Percentiles rank a stretch among this genome's conserved stretches.
Conservation (phyloP, 2,329 filamentous ascomycete species). For the Colletotrichum sidae region DNA sequence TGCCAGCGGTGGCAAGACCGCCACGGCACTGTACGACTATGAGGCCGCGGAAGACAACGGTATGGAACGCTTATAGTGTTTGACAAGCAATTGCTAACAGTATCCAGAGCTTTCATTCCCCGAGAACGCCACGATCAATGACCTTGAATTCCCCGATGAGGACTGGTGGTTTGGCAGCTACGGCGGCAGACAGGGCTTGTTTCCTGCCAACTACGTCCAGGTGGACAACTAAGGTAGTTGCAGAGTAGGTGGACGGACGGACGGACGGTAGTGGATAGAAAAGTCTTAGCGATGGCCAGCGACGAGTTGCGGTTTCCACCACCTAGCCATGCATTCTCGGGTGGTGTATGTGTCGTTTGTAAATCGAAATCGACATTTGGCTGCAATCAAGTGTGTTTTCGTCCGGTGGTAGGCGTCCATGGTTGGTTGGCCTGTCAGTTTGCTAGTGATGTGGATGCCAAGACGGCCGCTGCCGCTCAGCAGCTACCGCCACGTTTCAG, state of each 20-base stretch:
- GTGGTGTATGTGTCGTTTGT: constrained; percentile 8
- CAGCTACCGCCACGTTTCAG: no score
- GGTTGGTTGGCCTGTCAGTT: no score
- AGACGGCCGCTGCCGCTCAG: no score
- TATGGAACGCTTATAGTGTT: constrained; percentile 52
- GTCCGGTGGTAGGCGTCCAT: no score
- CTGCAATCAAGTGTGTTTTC: no score
- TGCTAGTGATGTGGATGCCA: no score
- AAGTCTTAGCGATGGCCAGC: constrained; percentile 33
- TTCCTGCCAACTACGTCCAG: constrained; percentile 80
- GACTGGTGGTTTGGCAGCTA: constrained; percentile 98
- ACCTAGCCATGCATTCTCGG: constrained; percentile 7
- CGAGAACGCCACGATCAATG: constrained; percentile 84
- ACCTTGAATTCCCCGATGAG: constrained; percentile 95
- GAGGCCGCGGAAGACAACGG: constrained; percentile 96
- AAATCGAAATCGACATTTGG: constrained; percentile 12
- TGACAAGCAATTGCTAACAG: constrained; percentile 1
- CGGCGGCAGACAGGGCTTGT: constrained; percentile 83
- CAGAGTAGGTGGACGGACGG: background rate
- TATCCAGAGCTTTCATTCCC: constrained; percentile 79
- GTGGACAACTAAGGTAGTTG: constrained; percentile 53
- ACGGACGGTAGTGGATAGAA: constrained; percentile 21
- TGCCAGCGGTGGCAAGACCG: constrained; percentile 67
- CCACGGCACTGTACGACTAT: constrained; percentile 93
- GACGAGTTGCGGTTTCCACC: constrained; percentile 14